phyloP scores from a whole-genome alignment of 208 protist species.

The Trypanosoma rangeli region DNA sequence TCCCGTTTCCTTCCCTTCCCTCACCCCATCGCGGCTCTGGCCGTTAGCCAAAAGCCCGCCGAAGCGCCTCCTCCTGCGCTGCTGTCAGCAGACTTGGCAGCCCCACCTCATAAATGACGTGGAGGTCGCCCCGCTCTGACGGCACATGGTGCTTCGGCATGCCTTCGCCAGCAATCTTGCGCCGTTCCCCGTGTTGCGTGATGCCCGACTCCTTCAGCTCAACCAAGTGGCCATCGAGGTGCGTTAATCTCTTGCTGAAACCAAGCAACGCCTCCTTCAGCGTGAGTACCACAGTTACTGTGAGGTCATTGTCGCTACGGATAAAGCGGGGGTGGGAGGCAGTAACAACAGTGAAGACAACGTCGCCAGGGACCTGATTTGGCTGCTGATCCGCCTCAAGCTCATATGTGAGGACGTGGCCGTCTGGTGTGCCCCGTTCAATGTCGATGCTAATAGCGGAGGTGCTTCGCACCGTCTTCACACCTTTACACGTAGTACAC shows the following conservation, averaged over 20 bases:
- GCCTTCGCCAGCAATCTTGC: slow-evolving; percentile 57
- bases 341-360: slow-evolving; percentile 48
- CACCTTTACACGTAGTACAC: slow-evolving; percentile 61
- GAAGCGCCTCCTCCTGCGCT: slow-evolving; percentile 28
- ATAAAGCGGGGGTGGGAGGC: slow-evolving; percentile 51
- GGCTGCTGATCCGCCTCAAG: slow-evolving; percentile 60
- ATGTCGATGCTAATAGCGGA: slow-evolving; percentile 50
- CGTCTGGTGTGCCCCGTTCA: slow-evolving; percentile 50
- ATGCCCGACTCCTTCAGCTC: slow-evolving; percentile 30
- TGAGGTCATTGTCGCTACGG: slow-evolving; percentile 55
- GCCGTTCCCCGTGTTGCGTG: slow-evolving; percentile 43
- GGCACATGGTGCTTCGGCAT: slow-evolving; percentile 80
- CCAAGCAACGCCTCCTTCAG: slow-evolving; percentile 80
- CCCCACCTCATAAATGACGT: slow-evolving; percentile 56
- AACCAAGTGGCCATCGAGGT: slow-evolving; percentile 79
- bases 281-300: slow-evolving; percentile 52
- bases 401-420: slow-evolving; percentile 42
- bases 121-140: slow-evolving; percentile 68
- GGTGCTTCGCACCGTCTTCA: slow-evolving; percentile 35
- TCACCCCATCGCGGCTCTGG: not conserved
- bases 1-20: not conserved
- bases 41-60: slow-evolving; percentile 23
- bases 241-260: slow-evolving; percentile 61
- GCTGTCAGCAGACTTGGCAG: slow-evolving; percentile 44
- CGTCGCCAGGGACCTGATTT: slow-evolving; percentile 50